phyloP scores from a whole-genome alignment of 208 protist genomes.

The Crithidia brevicula region DNA sequence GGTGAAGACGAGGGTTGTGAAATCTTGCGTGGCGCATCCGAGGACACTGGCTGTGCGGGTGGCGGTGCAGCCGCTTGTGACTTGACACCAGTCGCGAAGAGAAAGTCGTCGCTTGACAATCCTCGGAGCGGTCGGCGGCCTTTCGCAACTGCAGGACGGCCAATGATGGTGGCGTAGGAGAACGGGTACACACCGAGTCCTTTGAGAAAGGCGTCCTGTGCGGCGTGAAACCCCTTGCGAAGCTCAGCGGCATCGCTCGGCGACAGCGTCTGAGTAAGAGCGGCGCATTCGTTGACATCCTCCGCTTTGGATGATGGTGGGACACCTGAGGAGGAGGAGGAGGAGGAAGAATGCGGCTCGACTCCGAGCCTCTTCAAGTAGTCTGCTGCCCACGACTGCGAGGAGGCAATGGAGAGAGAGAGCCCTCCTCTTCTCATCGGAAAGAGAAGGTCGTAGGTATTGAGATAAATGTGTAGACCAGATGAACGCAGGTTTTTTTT shows the following conservation, averaged over 20 bases:
- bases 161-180: conserved; percentile 1
- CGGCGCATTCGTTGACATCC: not conserved
- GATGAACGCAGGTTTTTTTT: too few relatives aligned
- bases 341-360: not conserved
- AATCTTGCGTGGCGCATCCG: too few relatives aligned
- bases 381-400: not conserved
- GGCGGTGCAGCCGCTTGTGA: too few relatives aligned
- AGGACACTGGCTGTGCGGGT: too few relatives aligned
- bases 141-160: not conserved
- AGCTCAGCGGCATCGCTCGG: not conserved
- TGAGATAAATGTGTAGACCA: too few relatives aligned
- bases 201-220: not conserved
- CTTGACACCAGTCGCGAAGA: too few relatives aligned
- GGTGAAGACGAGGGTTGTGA: not conserved
- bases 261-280: not conserved
- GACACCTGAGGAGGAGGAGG: not conserved
- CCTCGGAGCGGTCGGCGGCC: not conserved
- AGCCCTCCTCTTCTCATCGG: not conserved
- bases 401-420: not conserved
- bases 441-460: too few relatives aligned
- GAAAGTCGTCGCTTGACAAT: not conserved
- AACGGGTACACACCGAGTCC: conserved; percentile 2
- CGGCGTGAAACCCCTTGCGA: not conserved
- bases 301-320: not conserved
- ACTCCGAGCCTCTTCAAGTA: not conserved